Conservation (phyloP, 2,329 filamentous ascomycete species). For the Geosmithia putterillii region DNA sequence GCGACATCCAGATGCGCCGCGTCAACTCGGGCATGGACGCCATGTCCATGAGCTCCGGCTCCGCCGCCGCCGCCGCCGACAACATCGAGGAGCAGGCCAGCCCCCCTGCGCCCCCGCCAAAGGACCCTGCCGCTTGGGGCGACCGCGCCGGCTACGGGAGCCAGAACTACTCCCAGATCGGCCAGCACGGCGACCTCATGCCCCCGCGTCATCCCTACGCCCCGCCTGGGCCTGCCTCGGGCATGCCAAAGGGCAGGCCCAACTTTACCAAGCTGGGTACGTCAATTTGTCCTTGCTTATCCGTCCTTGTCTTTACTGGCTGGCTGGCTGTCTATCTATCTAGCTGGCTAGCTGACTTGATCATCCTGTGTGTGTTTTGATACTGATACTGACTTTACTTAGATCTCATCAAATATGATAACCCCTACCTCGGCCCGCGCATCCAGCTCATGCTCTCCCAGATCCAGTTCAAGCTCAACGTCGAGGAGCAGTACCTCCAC, state of each 20-base stretch:
- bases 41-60: slow-evolving; percentile 49
- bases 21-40: slow-evolving; percentile 49
- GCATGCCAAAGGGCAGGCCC: slow-evolving; percentile 61
- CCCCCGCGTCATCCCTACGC: slow-evolving; percentile 71
- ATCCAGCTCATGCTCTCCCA: slow-evolving; percentile 99
- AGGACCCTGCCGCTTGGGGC: slow-evolving; percentile 41
- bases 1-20: slow-evolving; percentile 74
- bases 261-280: slow-evolving; percentile 96
- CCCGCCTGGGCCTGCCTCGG: slow-evolving; percentile 50
- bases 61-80: slow-evolving; percentile 25
- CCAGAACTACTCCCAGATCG: slow-evolving; percentile 39
- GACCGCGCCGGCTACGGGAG: slow-evolving; percentile 54
- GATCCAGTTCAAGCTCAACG: slow-evolving; percentile 95
- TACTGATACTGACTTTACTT: slow-evolving; percentile 2
- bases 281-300: not conserved
- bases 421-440: slow-evolving; percentile 83
- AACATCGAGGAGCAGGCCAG: slow-evolving; percentile 31
- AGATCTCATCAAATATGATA: slow-evolving; percentile 99
- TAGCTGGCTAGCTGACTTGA: not conserved
- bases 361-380: too few relatives aligned
- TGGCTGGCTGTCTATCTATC: too few relatives aligned
- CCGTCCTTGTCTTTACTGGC: not conserved
- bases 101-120: slow-evolving; percentile 58
- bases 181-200: slow-evolving; percentile 61
- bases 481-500: slow-evolving; percentile 97